A percentile compares a stretch with the other conserved stretches of the same genome.
phyloP scores from a whole-genome alignment of 2,329 filamentous ascomycete species.

The Exserohilum rostratum region DNA sequence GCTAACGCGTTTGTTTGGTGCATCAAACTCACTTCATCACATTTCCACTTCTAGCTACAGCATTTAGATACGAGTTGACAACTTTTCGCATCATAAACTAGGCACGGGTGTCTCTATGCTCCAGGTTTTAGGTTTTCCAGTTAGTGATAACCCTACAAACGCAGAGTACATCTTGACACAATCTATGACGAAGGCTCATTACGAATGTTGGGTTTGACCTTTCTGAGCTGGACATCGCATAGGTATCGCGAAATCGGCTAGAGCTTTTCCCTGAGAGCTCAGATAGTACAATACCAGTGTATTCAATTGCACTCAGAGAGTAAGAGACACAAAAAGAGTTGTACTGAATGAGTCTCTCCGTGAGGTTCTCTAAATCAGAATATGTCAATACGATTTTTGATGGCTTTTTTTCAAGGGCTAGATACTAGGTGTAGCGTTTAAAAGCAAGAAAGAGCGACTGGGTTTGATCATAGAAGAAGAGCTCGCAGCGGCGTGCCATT shows the following conservation, averaged over 20 bases:
- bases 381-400: constrained; percentile 24
- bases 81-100: too few relatives aligned
- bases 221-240: constrained; percentile 29
- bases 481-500: constrained; percentile 21
- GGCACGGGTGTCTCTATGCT: constrained; percentile 39
- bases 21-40: too few relatives aligned
- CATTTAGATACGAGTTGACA: too few relatives aligned
- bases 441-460: constrained; percentile 12
- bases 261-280: constrained; percentile 11
- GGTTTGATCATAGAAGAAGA: constrained; percentile 19
- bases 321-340: constrained; percentile 21
- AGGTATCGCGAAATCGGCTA: constrained; percentile 26
- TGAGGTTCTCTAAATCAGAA: constrained; percentile 27
- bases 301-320: constrained; percentile 22
- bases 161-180: constrained; percentile 43
- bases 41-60: too few relatives aligned
- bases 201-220: constrained; percentile 26
- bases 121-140: constrained; percentile 28
- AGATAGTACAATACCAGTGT: constrained; percentile 15
- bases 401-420: constrained; percentile 36
- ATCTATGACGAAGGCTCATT: constrained; percentile 22
- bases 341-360: neutral
- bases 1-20: too few relatives aligned
- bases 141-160: constrained; percentile 29
- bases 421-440: constrained; percentile 31